Evolutionary conservation across 2,329 filamentous ascomycete genomes (phyloP), one percentile per base, ranked within the genome.

Genomic region (Mariannaea elegans): DNA sequence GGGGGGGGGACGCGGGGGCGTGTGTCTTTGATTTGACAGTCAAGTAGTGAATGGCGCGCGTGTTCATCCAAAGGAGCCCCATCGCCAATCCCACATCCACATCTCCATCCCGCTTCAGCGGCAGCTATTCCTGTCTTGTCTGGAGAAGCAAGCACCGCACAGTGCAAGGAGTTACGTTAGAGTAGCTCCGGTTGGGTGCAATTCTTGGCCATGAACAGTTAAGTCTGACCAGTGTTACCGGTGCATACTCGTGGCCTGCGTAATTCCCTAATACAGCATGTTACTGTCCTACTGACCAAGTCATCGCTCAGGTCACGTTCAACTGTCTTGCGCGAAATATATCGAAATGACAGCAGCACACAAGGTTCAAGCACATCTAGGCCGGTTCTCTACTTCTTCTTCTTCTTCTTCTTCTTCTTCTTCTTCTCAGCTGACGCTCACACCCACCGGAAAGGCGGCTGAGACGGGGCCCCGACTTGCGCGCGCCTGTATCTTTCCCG

Each of bases 101-200:
- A 49, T 54, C 23, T 45, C 45, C 45, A 59, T 59, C 50, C 56
- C 56, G 56, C 56, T 59, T 59, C 49, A 59, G 56, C 56, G 56
- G 56, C 56, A 59, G 56, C 56, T 59, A 59, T 49, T 49, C 38
- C 45, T 49, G 56, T 54, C 50, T 45, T 24, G 56, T 53, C 23
- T 24, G 10, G 9, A 24, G 38, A 21, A 42, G 9, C 19, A n/a
- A 23, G 18, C 39, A 39, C 19, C 7, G 21, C 21, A 44, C 41
- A 44, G 41, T 24, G 19, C 41, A 21, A 44, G 13, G 23, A 16
- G n/a, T 16, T 16, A 16, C 34, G 19, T 14, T n/a, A n/a, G n/a
- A n/a, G n/a, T n/a, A n/a, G n/a, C n/a, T n/a, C n/a, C n/a, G n/a
- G n/a, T n/a, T 38, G 34, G 19, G 34, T 18, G 19, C 34, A 38